These are phyloP conservation scores for Globisporangium cederbergense DNA, from an alignment of 352 stramenopile genomes.

Conservation along the genomic window DNA sequence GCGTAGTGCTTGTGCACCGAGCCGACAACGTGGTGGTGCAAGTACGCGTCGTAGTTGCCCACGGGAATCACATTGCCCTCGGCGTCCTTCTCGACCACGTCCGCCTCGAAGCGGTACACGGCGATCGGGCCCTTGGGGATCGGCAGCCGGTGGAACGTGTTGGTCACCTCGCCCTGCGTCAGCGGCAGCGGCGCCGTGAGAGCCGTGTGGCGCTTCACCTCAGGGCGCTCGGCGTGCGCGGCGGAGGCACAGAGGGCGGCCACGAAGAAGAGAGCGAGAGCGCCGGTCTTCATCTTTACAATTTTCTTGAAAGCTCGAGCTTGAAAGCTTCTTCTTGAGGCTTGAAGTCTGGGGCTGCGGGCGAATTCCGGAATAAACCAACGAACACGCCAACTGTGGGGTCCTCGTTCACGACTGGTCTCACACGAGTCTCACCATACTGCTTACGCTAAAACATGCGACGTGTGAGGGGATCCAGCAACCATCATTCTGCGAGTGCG, in stretches of 20 bases:
- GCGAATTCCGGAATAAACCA: conserved; percentile 9
- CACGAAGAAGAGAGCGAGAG: background rate
- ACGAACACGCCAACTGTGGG: background rate
- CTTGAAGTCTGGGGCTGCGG: background rate
- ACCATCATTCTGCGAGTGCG: background rate
- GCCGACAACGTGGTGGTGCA: conserved; percentile 81
- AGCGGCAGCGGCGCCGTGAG: conserved; percentile 60
- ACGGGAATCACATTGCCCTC: conserved; percentile 50
- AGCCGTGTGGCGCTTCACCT: conserved; percentile 58
- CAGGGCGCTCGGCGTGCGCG: conserved; percentile 19
- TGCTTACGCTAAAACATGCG: background rate
- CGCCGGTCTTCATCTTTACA: conserved; percentile 10
- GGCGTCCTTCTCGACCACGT: conserved; percentile 68
- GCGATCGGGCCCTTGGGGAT: conserved; percentile 79
- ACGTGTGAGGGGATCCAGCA: background rate
- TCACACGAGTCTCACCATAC: background rate
- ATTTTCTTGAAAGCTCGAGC: background rate
- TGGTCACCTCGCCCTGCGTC: conserved; percentile 69
- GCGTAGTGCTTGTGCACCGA: conserved; percentile 67
- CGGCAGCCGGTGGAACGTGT: conserved; percentile 64
- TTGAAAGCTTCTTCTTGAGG: too few relatives aligned
- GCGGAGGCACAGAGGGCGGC: background rate
- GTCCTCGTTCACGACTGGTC: background rate
- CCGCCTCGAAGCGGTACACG: conserved; percentile 77
- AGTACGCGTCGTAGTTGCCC: conserved; percentile 68